Conservation (phyloP, 2,329 filamentous ascomycete genomes). For the Penicillium vulpinum region DNA sequence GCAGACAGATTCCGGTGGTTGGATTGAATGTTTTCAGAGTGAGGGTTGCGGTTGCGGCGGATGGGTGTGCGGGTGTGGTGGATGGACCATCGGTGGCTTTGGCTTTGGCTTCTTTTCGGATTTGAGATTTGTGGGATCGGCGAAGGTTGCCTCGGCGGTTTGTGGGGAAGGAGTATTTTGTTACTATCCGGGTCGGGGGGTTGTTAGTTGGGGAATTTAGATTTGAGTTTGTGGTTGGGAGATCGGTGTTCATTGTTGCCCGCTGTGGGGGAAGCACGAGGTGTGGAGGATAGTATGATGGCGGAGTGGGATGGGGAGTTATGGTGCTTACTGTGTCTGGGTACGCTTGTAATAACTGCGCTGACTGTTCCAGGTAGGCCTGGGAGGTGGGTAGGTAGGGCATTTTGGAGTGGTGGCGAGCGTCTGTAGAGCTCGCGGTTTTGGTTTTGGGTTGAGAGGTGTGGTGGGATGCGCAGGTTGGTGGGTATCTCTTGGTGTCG, state of each 20-base stretch:
- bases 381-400: slow-evolving; percentile 78
- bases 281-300: not conserved
- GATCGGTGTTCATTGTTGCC: not conserved
- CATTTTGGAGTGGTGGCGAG: slow-evolving; percentile 55
- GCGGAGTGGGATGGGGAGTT: not conserved
- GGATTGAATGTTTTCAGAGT: slow-evolving; percentile 90
- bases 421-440: slow-evolving; percentile 12
- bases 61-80: slow-evolving; percentile 58
- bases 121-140: slow-evolving; percentile 33
- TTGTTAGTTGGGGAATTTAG: not conserved
- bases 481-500: not conserved
- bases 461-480: not conserved
- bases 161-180: slow-evolving; percentile 74
- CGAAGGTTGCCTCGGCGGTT: slow-evolving; percentile 26
- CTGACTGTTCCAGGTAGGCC: slow-evolving; percentile 88
- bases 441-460: not conserved
- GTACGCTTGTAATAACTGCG: slow-evolving; percentile 79
- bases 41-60: slow-evolving; percentile 66
- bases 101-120: slow-evolving; percentile 26
- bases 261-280: not conserved
- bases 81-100: slow-evolving; percentile 9
- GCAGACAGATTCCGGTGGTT: slow-evolving; percentile 74
- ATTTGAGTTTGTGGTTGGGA: not conserved
- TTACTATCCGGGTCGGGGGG: slow-evolving; percentile 75
- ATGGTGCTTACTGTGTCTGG: slow-evolving; percentile 69